Base-by-base conservation (phyloP, 2,329 filamentous ascomycete species). In the Geosmithia morbida region DNA sequence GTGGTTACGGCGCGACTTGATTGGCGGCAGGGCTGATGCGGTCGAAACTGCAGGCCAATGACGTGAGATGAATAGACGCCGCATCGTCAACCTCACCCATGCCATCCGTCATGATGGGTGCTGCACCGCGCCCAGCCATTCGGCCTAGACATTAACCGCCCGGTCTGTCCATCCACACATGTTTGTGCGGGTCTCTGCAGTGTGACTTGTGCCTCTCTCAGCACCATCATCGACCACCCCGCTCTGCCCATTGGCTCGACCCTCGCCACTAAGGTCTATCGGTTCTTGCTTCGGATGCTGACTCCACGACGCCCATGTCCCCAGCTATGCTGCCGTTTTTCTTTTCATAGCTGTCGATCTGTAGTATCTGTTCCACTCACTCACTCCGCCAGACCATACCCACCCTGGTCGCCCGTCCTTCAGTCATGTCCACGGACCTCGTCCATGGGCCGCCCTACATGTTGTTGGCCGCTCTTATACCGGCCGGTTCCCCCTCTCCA, bases 401-500 rank as follows among this genome's bases (percentile, higher is more conserved):
- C 22, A 26, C 22, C 22, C 22, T 17, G 18, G 43, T 43, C 13
- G 33, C 33, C 33, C 33, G 33, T 11, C 33, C 22, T 26, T 26
- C 22, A 4, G 8, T 8, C 22, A 26, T 26, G 22, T 26, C 22
- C 4, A 26, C 22, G 33, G 33, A 3, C 11, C 33, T 13, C 3
- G 33, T 3, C 3, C 10, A 37, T 37, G 42, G 45, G 33, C 37
- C 33, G 22, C 45, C 45, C 17, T 20, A 10, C 17, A 26, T 46
- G 45, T 40, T 42, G 40, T 45, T 43, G 22, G 10, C 30, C 48
- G 33, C 30, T 33, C 37, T 39, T 49, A 49, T 49, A 47, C 16
- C 46, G 54, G 56, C 56, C 61, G 60, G 60, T 59, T 60, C 61
- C 61, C 58, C 59, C 57, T 55, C 56, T 50, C 43, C 57, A 56